Conservation (phyloP, 2,329 filamentous ascomycete genomes). For the Cladosporium sp. region DNA sequence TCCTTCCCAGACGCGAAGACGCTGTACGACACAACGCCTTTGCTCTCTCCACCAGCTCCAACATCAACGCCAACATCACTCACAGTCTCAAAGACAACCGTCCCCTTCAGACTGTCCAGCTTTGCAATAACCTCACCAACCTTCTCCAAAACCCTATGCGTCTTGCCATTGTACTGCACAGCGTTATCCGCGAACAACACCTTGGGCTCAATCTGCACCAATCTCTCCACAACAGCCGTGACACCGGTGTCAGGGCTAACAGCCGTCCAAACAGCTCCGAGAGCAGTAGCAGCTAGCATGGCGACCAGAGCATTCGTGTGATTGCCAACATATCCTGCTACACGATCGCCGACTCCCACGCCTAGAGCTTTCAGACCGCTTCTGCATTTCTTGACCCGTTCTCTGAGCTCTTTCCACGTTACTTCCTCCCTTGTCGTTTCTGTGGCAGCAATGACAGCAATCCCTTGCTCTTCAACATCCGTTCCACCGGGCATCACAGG, state of each 20-base stretch:
- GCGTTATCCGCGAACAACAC: slow-evolving; percentile 85
- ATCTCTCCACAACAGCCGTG: slow-evolving; percentile 80
- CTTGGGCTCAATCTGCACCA: slow-evolving; percentile 78
- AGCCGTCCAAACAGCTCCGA: slow-evolving; percentile 89
- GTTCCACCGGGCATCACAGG: slow-evolving; percentile 46
- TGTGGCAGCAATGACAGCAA: slow-evolving; percentile 76
- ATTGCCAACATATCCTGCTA: slow-evolving; percentile 79
- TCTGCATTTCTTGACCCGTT: slow-evolving; percentile 70
- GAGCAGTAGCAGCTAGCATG: slow-evolving; percentile 75
- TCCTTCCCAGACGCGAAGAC: slow-evolving; percentile 1
- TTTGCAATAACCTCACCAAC: slow-evolving; percentile 69
- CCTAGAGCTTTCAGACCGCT: slow-evolving; percentile 64
- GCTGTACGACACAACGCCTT: slow-evolving; percentile 13
- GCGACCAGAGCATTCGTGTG: slow-evolving; percentile 82
- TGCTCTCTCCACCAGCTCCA: neutral
- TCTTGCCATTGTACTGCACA: slow-evolving; percentile 84
- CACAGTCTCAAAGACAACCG: slow-evolving; percentile 70
- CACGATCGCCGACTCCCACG: slow-evolving; percentile 57
- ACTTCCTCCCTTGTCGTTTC: slow-evolving; percentile 64
- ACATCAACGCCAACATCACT: slow-evolving; percentile 19
- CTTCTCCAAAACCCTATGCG: slow-evolving; percentile 76
- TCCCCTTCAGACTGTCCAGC: slow-evolving; percentile 62
- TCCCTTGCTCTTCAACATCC: slow-evolving; percentile 53
- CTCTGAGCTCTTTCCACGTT: slow-evolving; percentile 76
- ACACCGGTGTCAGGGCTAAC: slow-evolving; percentile 91